Percentiles rank a stretch among this genome's conserved stretches.
These are phyloP conservation scores for Backusella australiensis DNA, from an alignment of 192 early-diverging fungal species.

Conservation along the genomic window DNA sequence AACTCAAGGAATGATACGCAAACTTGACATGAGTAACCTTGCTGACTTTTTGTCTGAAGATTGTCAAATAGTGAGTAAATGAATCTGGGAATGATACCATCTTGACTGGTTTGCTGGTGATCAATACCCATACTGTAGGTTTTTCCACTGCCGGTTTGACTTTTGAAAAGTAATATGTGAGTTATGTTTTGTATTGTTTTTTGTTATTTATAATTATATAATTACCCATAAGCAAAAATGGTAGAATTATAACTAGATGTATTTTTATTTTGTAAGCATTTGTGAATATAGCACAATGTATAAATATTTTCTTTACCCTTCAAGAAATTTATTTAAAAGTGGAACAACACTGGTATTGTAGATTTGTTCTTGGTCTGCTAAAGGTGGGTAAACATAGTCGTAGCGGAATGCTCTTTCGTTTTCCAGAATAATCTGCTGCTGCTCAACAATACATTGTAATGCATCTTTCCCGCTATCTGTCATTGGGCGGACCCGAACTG, in stretches of 20 bases:
- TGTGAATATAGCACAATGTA: neutral
- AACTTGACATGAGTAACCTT: constrained; percentile 40
- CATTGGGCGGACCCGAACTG: neutral
- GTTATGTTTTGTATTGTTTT: neutral
- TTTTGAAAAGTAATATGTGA: constrained; percentile 10
- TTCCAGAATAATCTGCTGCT: constrained; percentile 34
- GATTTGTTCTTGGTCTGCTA: constrained; percentile 51
- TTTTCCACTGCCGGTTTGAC: constrained; percentile 92
- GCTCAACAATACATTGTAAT: neutral
- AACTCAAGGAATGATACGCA: constrained; percentile 89
- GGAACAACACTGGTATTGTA: constrained; percentile 60
- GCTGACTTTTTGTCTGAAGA: constrained; percentile 36
- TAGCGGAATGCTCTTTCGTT: constrained; percentile 61
- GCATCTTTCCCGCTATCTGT: neutral
- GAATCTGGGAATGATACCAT: constrained; percentile 68
- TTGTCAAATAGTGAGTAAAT: constrained; percentile 57
- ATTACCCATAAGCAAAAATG: constrained; percentile 59
- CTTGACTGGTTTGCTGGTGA: constrained; percentile 27
- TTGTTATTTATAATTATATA: neutral
- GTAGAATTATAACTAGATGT: too few species aligned
- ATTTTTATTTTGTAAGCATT: neutral
- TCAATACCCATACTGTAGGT: constrained; percentile 93
- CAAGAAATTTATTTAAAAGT: constrained; percentile 62
- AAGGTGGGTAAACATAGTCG: constrained; percentile 64
- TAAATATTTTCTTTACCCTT: constrained; percentile 51